Evolutionary conservation across 306 rosid species (phyloP).

Genomic region (barrel medic (Medicago truncatula)): MtrunA17r5.0-ANR NC_053045.1:55743001-55743500

Average conservation of each 20-base stretch:
- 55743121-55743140: slow-evolving; percentile 57
- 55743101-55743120: slow-evolving; percentile 47
- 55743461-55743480: slow-evolving; percentile 51
- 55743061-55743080: slow-evolving; percentile 38
- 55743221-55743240: slow-evolving; percentile 55
- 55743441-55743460: slow-evolving; percentile 71
- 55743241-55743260: slow-evolving; percentile 50
- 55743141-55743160: slow-evolving; percentile 61
- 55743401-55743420: slow-evolving; percentile 42
- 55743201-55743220: slow-evolving; percentile 43
- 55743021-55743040: slow-evolving; percentile 62
- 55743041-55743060: slow-evolving; percentile 43
- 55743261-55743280: slow-evolving; percentile 59
- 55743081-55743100: slow-evolving; percentile 43
- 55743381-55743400: slow-evolving; percentile 42
- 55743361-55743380: slow-evolving; percentile 43
- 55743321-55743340: slow-evolving; percentile 73
- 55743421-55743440: slow-evolving; percentile 49
- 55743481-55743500: slow-evolving; percentile 52
- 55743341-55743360: slow-evolving; percentile 52
- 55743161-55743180: slow-evolving; percentile 48
- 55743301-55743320: slow-evolving; percentile 56
- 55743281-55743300: slow-evolving; percentile 49
- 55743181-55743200: slow-evolving; percentile 47
- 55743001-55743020: slow-evolving; percentile 46